Base-by-base conservation (phyloP, 495 filamentous ascomycete species). In the Penicillium crystallinum region DNA sequence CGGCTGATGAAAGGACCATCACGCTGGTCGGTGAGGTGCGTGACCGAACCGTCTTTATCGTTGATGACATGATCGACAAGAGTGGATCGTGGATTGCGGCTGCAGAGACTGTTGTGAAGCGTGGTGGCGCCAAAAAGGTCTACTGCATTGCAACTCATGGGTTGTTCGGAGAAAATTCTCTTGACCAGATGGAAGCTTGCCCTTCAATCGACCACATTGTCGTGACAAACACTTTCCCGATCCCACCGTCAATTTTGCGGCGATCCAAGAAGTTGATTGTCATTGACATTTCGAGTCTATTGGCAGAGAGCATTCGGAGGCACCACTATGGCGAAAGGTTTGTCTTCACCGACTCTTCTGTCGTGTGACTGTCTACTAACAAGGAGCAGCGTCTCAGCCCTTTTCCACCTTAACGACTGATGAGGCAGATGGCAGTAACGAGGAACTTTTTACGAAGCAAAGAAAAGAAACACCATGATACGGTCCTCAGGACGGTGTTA, bases 31-130 rank as follows among this genome's bases (percentile, higher is more conserved):
- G 93, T 52, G 89, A 97, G 56, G 93, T 98, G 46, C 83, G 81
- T 58, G 83, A 86, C 66, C 82, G 85, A 48, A 82, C 88, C 2
- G 93, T 97, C 33, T 86, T 98, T 68, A 87, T 98, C 53, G 86
- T 98, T 42, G 93, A 98, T 73, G 93, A 98, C 69, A 96, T 98
- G 88, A 97, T 98, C 59, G 93, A 98, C 74, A 96, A 95, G 68
- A 83, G 89, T 23, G 90, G 89, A 18, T 95, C 89, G 17, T 98
- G 93, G 93, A 93, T 97, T 59, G 93, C 92, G 8, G 93, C 93
- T n/a, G 93, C 93, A 9, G 93, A 98, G 74, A 96, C 92, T 7
- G 91, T 96, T 1, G 88, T 95, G 47, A 96, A 96, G 78, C 79
- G 89, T 54, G 93, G 91, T 57, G 83, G 82, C 40, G 93, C 95